These are phyloP conservation scores for Stereum hirsutum DNA, from an alignment of 1,284 basidiomycete species.

Conservation along the genomic window DNA sequence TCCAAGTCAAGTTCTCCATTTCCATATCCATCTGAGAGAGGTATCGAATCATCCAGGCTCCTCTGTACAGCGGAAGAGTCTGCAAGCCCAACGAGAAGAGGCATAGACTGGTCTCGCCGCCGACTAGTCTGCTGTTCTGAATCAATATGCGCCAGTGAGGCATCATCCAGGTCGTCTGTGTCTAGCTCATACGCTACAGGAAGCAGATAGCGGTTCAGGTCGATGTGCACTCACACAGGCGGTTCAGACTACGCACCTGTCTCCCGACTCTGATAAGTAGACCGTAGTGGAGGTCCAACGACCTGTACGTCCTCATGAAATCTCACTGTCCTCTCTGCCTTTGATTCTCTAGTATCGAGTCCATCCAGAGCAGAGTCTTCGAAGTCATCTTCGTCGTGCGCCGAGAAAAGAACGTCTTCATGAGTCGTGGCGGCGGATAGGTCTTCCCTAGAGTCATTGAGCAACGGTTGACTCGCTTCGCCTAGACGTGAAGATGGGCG, in stretches of 20 bases:
- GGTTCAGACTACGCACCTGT: constrained; percentile 42
- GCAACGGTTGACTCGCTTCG: constrained; percentile 45
- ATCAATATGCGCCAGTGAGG: constrained; percentile 30
- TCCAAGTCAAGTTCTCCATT: constrained; percentile 49
- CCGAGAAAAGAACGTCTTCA: constrained; percentile 21
- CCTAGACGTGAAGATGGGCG: constrained; percentile 19
- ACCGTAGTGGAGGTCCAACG: constrained; percentile 57
- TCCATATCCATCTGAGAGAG: constrained; percentile 26
- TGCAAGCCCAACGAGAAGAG: constrained; percentile 67
- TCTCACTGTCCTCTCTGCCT: constrained; percentile 31
- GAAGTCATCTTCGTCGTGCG: constrained; percentile 21
- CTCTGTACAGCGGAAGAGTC: constrained; percentile 51
- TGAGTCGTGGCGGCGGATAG: constrained; percentile 11
- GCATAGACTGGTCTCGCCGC: constrained; percentile 49
- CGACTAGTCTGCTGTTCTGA: constrained; percentile 22
- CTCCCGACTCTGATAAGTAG: constrained; percentile 66
- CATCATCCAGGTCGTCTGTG: constrained; percentile 64
- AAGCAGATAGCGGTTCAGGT: neutral
- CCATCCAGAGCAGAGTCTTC: constrained; percentile 18
- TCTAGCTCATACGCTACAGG: constrained; percentile 67
- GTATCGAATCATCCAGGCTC: constrained; percentile 43
- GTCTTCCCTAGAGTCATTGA: constrained; percentile 32
- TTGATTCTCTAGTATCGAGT: constrained; percentile 9
- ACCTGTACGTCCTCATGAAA: constrained; percentile 62
- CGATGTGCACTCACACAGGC: neutral